Evolutionary conservation across 139 green algal genomes (phyloP), one percentile per base, ranked within the genome.

Genomic region (Cymbomonas tetramitiformis): DNA sequence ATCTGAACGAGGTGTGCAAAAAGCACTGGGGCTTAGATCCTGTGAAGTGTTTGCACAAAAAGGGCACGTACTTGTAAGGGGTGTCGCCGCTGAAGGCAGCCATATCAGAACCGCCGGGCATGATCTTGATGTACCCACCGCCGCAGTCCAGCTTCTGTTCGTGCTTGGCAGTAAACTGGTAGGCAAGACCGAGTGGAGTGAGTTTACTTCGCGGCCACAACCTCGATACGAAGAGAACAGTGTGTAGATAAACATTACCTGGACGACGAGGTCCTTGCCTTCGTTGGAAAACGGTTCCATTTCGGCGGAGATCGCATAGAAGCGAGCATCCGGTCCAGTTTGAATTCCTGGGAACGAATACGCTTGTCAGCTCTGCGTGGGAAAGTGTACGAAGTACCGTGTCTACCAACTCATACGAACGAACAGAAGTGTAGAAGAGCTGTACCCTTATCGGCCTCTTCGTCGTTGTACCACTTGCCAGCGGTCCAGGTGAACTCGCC

Each of bases 131-230:
- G 80, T 94, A 94, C 56, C 82, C 84, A 54, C 84, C 84, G 46
- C 84, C 84, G 71, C 84, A 94, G 77, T 94, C 82, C 3, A 93
- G 57, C 46, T 82, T 71, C 70, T 94, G 82, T 64, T 93, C 84
- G 53, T 93, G 78, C 79, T 94, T 94, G 15, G 83, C 82, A 4
- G 68, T 76, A 68, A 83, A 94, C 78, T 92, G 79, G n/a, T n/a
- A n/a, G n/a, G n/a, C n/a, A n/a, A n/a, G n/a, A n/a, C n/a, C n/a
- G n/a, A n/a, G n/a, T n/a, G n/a, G n/a, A n/a, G n/a, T n/a, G n/a
- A n/a, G n/a, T 58, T 40, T n/a, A n/a, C n/a, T n/a, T n/a, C n/a
- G n/a, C n/a, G n/a, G n/a, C n/a, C n/a, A n/a, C n/a, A n/a, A n/a
- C n/a, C n/a, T n/a, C n/a, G n/a, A n/a, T n/a, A n/a, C n/a, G n/a